Percentiles rank a stretch among this genome's conserved stretches.
Evolutionary conservation across 257 asterid genomes (phyloP).

Genomic region (Solanum sejunctum): DNA sequence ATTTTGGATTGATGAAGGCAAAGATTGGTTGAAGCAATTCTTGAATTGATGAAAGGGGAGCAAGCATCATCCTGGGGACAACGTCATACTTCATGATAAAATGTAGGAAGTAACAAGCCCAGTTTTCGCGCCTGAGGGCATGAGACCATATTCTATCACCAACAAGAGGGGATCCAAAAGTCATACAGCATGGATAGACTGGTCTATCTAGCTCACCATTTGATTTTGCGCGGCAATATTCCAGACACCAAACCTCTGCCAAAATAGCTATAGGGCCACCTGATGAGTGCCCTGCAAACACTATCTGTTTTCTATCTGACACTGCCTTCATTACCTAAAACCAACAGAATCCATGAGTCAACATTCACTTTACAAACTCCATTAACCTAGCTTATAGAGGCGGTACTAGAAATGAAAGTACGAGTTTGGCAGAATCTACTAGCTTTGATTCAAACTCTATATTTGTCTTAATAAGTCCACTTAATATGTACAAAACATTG

Average conservation of each 20-base stretch:
- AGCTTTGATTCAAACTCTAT: too few species aligned
- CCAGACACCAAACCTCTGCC: conserved; percentile 72
- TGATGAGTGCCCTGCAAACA: conserved; percentile 77
- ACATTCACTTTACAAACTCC: neutral
- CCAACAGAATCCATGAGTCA: neutral
- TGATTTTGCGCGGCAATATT: conserved; percentile 32
- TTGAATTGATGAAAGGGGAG: conserved; percentile 50
- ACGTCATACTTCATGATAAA: conserved; percentile 57
- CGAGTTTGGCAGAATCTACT: too few species aligned
- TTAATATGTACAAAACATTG: too few species aligned
- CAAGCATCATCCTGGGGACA: conserved; percentile 63
- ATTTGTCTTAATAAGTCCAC: too few species aligned
- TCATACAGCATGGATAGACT: conserved; percentile 42
- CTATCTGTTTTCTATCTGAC: conserved; percentile 45
- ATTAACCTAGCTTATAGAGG: neutral
- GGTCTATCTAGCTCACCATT: neutral
- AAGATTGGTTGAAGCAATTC: conserved; percentile 32
- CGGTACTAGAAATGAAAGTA: too few species aligned
- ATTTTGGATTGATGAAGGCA: conserved; percentile 31
- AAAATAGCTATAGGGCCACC: conserved; percentile 68
- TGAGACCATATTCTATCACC: conserved; percentile 58
- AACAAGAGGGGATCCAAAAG: conserved; percentile 71
- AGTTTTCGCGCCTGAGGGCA: conserved; percentile 64
- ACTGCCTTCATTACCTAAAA: conserved; percentile 68
- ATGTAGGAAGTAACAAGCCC: conserved; percentile 56